Percentiles rank a stretch among this genome's conserved stretches.
These are phyloP conservation scores for Penicillium malachiteum DNA, from an alignment of 495 filamentous ascomycete genomes.

Conservation along the genomic window DNA sequence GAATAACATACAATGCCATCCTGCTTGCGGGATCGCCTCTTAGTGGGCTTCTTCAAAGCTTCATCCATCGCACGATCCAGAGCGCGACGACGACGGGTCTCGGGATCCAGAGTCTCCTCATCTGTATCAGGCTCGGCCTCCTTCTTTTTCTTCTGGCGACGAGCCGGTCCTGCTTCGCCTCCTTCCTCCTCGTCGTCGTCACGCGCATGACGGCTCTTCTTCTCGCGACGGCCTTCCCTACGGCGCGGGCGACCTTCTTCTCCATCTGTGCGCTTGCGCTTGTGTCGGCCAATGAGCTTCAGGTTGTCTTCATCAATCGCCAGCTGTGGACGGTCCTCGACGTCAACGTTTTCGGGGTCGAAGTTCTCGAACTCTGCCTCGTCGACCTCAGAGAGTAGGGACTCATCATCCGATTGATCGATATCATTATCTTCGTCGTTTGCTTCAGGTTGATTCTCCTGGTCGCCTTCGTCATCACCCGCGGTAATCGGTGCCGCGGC, in stretches of 20 bases:
- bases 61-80: conserved; percentile 85
- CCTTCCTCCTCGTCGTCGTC: conserved; percentile 52
- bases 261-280: conserved; percentile 73
- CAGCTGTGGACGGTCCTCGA: conserved; percentile 73
- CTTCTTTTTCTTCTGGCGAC: conserved; percentile 50
- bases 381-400: conserved; percentile 91
- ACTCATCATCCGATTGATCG: conserved; percentile 71
- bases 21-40: conserved; percentile 72
- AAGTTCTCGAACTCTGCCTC: conserved; percentile 93
- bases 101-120: conserved; percentile 61
- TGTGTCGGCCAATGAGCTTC: conserved; percentile 69
- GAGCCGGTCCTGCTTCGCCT: conserved; percentile 59
- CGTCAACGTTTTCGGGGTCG: conserved; percentile 70
- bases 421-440: conserved; percentile 23
- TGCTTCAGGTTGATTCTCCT: conserved; percentile 6
- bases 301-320: conserved; percentile 88
- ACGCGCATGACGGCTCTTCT: conserved; percentile 65
- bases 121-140: conserved; percentile 53
- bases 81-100: conserved; percentile 66
- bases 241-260: conserved; percentile 61
- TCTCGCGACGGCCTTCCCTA: conserved; percentile 73
- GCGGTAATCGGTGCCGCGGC: conserved; percentile 24
- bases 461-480: conserved; percentile 24
- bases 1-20: conserved; percentile 75
- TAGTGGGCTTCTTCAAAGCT: conserved; percentile 76